A percentile compares a stretch with the other conserved stretches of the same genome.
phyloP scores from a whole-genome alignment of 176 grass and related monocot species.

The Zea luxurians region DNA sequence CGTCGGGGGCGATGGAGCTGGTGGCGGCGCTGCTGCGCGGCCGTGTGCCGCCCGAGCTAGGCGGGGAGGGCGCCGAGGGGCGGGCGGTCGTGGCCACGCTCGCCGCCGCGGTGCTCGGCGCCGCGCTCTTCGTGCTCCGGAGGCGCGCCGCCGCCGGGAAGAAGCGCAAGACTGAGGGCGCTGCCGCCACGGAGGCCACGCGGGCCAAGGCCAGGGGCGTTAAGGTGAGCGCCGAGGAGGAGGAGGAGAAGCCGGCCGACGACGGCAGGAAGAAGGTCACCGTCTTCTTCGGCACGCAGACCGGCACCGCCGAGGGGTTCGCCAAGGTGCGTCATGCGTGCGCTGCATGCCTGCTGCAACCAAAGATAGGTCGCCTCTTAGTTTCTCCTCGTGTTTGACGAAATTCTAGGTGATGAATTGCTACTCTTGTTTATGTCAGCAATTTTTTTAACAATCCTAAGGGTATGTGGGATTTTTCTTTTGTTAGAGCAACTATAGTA shows the following conservation, averaged over 20 bases:
- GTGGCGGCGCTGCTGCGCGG: constrained; percentile 44
- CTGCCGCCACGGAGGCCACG: not conserved
- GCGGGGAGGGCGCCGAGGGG: constrained; percentile 12
- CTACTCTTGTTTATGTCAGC: constrained; percentile 6
- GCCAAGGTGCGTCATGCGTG: constrained; percentile 55
- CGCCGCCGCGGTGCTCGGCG: constrained; percentile 59
- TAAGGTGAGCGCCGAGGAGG: not conserved
- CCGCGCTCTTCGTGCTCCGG: constrained; percentile 70
- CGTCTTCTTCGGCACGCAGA: constrained; percentile 93
- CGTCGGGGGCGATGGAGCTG: constrained; percentile 53
- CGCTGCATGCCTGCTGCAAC: not conserved
- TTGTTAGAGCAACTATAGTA: too few relatives aligned
- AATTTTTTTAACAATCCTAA: not conserved
- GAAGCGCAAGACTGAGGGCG: constrained; percentile 48
- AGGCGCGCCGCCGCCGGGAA: constrained; percentile 37
- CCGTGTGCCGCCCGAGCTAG: not conserved
- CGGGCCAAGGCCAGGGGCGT: constrained; percentile 17
- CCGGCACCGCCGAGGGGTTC: constrained; percentile 89
- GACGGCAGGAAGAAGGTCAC: constrained; percentile 69
- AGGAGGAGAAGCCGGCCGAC: constrained; percentile 18
- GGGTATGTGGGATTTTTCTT: too few relatives aligned
- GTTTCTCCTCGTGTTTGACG: not conserved
- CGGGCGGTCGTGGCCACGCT: constrained; percentile 51
- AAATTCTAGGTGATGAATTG: not conserved
- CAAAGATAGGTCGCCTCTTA: too few relatives aligned